Evolutionary conservation across 345 rosid species (phyloP), one percentile per base, ranked within the genome.

Genomic region (Rhodamnia rubescens): DNA sequence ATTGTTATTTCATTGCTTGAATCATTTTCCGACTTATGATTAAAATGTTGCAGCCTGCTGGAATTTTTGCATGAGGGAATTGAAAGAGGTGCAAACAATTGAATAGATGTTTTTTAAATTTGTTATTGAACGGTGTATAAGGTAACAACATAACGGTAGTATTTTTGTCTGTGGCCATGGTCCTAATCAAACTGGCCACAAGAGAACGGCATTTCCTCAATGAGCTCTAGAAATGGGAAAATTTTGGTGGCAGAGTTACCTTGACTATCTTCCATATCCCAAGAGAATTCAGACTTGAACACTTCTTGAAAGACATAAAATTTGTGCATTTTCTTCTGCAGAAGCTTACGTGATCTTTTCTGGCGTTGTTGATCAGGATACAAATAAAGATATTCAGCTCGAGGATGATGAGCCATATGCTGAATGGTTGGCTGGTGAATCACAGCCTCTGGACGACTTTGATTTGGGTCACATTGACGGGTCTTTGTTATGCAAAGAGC

Each of bases 391-490:
- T 40, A 78, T 74, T 83, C 87, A 29, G 69, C 84, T 59, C 4
- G 93, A 83, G 82, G 91, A 88, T 36, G 85, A 83, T 64, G 54
- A 83, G 74, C 90, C 40, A 54, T 85, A 74, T 52, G 53, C 74
- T 10, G 24, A 83, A 83, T 95, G 95, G 92, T 88, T 94, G 83
- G 95, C 93, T 6, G 94, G 94, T 21, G 97, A 93, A 92, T 95
- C 95, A 89, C 92, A 93, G 91, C 92, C 88, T 75, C 89, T 84
- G 47, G 98, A 95, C 1, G 85, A 87, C 21, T 29, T 83, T 80
- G 92, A 82, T 84, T 85, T 93, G n/a, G 55, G 85, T 87, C 59
- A 85, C 64, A 78, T 90, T 51, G 94, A 95, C 57, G 87, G 91
- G 86, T 86, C 91, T 91, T 90, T 94, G 80, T 83, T 90, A 52